These are phyloP conservation scores for Saturnispora zaruensis DNA, from an alignment of 805 yeast species.

Conservation along the genomic window DNA sequence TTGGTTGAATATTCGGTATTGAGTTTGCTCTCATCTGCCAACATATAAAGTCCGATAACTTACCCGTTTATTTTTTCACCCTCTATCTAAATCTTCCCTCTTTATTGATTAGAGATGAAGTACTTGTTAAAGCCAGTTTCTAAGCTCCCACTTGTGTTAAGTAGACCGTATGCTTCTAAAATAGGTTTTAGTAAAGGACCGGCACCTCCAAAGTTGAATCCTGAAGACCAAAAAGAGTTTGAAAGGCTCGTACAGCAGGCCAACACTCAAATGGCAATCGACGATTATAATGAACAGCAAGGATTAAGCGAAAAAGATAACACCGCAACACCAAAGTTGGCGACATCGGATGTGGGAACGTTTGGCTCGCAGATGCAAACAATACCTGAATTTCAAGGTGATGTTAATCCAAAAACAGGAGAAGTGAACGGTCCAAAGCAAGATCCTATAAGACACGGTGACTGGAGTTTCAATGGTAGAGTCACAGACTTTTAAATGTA, in stretches of 20 bases:
- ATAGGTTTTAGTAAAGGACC: slow-evolving; percentile 20
- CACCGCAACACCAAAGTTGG: slow-evolving; percentile 24
- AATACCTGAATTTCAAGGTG: slow-evolving; percentile 94
- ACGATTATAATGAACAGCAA: slow-evolving; percentile 48
- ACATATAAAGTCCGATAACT: not conserved
- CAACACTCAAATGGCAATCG: slow-evolving; percentile 66
- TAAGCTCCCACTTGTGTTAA: not conserved
- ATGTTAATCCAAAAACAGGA: slow-evolving; percentile 86
- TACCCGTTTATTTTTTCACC: not conserved
- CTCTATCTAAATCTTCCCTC: not conserved
- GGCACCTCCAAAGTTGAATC: slow-evolving; percentile 68
- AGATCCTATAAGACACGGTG: slow-evolving; percentile 79
- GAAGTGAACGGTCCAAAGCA: slow-evolving; percentile 97
- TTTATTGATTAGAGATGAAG: not conserved
- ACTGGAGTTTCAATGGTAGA: slow-evolving; percentile 92
- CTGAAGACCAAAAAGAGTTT: slow-evolving; percentile 83
- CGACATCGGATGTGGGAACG: slow-evolving; percentile 42
- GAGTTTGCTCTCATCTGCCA: not conserved
- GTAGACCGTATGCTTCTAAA: slow-evolving; percentile 10
- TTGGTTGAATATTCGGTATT: not conserved
- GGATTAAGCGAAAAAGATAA: slow-evolving; percentile 23
- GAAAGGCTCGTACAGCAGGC: slow-evolving; percentile 80
- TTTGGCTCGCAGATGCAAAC: slow-evolving; percentile 64
- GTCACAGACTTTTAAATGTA: slow-evolving; percentile 74
- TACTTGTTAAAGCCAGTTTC: not conserved